Evolutionary conservation across 208 protist genomes (phyloP), one percentile per base, ranked within the genome.

Genomic region (Acanthamoeba triangularis): DNA sequence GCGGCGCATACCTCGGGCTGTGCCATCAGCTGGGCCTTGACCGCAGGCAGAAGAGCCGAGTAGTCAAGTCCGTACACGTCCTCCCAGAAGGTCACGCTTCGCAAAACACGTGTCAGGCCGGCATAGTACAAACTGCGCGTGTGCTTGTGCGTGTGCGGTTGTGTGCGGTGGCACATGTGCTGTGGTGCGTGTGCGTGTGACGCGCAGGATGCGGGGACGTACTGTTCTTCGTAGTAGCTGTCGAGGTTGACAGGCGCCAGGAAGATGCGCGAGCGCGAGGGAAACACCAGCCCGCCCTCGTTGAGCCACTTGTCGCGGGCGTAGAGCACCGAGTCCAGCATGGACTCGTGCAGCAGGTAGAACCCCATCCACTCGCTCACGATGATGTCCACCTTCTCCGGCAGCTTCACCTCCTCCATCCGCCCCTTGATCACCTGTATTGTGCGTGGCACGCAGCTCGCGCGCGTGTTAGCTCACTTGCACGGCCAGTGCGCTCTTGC

Each of bases 351-450:
- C 10, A 99, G 82, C 25, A 99, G 97, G 95, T 98, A 99, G 95
- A 99, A 99, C 41, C 99, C 99, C 98, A 98, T 98, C 87, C 99
- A 99, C 96, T 99, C 99, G 47, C 97, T 98, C 54, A 99, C 98
- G 61, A 99, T 98, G 13, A 99, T 96, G 93, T 99, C 98, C 5
- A 99, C 98, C 49, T 98, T 97, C 44, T 97, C 97, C 98, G 25
- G 97, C 3, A 98, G 93, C 28, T 98, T 67, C 28, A 99, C 78
- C 30, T 98, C 98, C 96, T 99, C 99, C 35, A 99, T 97, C 41
- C 98, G 99, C 30, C 97, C 97, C 44, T 98, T 91, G 65, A 96
- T 97, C 54, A 96, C 49, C 13, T 52, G 90, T 30, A n/a, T n/a
- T n/a, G n/a, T n/a, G n/a, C 23, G 14, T 63, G 56, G 23, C 44